Base-by-base conservation (phyloP, 208 protist genomes). In the Trypanosomatidae sp. region DNA sequence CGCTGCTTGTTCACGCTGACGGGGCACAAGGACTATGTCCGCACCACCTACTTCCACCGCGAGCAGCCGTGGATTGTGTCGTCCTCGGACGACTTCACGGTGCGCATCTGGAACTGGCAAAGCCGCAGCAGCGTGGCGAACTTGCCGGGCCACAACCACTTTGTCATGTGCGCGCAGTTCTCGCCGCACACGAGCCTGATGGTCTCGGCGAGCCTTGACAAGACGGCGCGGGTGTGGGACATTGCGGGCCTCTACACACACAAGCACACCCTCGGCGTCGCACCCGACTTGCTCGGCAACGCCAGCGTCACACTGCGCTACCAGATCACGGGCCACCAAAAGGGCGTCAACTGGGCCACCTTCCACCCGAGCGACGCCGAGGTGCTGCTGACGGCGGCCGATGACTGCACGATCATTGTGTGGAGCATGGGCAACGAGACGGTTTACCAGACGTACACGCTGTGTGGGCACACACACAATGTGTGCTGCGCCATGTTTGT, bases 141-240 rank as follows among this genome's bases (percentile, higher is more conserved):
- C 15, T 72, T 99, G 27, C 95, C 97, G 13, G 98, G 96, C 11
- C 88, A 96, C 59, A 85, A 82, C 33, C 98, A 99, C 71, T 99
- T 99, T 68, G 98, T 99, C 15, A 99, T 99, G 97, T 98, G 85
- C 56, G 98, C 97, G 11, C 56, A 71, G 28, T 99, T 99, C 58
- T 96, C 98, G 71, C 94, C 95, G 10, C 75, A 56, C 37, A 78
- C 88, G 15, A 90, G 97, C 53, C 66, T 99, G 5, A 62, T 99
- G 7, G 88, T 98, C 5, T 98, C 96, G 0, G 97, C 93, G 11
- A 99, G 97, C 40, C 81, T 99, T 8, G 98, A 99, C 76, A 86
- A 98, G 62, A 99, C 97, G 15, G 88, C 99, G 27, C 84, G 98
- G 10, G 82, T 99, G n/a, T 99, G 98, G 98, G 98, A 99, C 67